phyloP scores from a whole-genome alignment of 139 green algal species.

The Medakamo hakoo region DNA sequence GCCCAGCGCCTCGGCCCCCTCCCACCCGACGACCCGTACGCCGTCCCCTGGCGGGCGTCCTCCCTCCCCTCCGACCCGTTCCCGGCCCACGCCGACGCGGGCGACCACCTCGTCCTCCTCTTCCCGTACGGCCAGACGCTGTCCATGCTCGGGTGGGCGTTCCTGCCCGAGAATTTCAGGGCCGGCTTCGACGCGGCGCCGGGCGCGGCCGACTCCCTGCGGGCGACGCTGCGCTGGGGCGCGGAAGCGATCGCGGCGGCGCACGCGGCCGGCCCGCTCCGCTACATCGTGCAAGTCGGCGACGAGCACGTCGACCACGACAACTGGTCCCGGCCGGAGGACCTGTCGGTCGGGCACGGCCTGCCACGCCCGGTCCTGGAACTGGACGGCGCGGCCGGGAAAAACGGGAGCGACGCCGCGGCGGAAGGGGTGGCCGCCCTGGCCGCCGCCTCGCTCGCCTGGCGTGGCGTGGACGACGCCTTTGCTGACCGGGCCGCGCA shows the following conservation, averaged over 20 bases:
- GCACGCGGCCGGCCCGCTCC: conserved; percentile 17
- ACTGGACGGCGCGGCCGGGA: conserved; percentile 9
- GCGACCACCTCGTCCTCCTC: conserved; percentile 41
- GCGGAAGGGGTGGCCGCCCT: conserved; percentile 30
- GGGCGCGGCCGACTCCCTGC: too few relatives aligned
- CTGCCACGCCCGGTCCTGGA: too few relatives aligned
- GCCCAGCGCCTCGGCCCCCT: conserved; percentile 24
- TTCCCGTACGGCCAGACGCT: conserved; percentile 39
- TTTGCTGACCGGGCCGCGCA: conserved; percentile 22
- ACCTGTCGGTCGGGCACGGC: too few relatives aligned
- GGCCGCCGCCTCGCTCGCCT: conserved; percentile 30
- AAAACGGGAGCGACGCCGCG: conserved; percentile 35
- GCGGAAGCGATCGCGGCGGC: conserved; percentile 34
- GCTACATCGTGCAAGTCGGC: too few relatives aligned
- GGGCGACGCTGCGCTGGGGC: conserved; percentile 28
- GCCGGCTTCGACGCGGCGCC: too few relatives aligned
- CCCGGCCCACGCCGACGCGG: too few relatives aligned
- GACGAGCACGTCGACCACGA: conserved; percentile 28
- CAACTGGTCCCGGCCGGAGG: conserved; percentile 42
- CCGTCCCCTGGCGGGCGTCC: conserved; percentile 25
- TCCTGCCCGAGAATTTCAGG: conserved; percentile 32
- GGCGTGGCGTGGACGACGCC: conserved; percentile 10
- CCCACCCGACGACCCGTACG: conserved; percentile 6
- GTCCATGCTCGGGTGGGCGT: conserved; percentile 29
- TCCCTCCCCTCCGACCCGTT: too few relatives aligned